Percentiles rank a stretch among this genome's conserved stretches.
phyloP scores from a whole-genome alignment of 352 stramenopile genomes.

The Ophiocytium majus region DNA sequence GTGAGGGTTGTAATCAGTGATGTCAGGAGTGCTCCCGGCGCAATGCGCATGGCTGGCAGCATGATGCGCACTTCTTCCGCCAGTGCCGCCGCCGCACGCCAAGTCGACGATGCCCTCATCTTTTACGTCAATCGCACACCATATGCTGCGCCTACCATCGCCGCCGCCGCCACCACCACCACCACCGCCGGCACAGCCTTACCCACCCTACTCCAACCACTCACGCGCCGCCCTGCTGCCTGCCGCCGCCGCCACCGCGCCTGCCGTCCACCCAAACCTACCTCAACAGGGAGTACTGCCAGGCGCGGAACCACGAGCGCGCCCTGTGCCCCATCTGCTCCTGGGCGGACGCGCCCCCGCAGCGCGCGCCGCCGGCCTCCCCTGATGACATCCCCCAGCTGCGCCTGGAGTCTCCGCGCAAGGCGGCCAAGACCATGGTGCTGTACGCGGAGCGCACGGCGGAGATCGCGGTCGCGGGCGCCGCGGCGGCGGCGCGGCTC shows the following conservation, averaged over 20 bases:
- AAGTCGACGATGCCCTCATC: too few relatives aligned
- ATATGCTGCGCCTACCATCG: neutral
- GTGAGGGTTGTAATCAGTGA: too few relatives aligned
- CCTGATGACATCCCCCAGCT: constrained; percentile 20
- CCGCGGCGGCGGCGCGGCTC: neutral
- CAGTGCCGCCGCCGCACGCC: too few relatives aligned
- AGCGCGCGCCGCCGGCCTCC: neutral
- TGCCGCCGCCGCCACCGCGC: neutral
- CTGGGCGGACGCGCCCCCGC: constrained; percentile 16
- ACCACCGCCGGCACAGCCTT: neutral
- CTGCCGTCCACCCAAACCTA: too few relatives aligned
- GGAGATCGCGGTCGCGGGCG: neutral
- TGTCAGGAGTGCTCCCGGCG: too few relatives aligned
- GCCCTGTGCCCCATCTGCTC: constrained; percentile 36
- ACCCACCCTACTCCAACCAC: neutral
- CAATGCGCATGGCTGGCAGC: too few relatives aligned
- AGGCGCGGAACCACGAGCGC: constrained; percentile 30
- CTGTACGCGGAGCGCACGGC: neutral
- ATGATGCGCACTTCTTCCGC: too few relatives aligned
- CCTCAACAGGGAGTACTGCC: constrained; percentile 39
- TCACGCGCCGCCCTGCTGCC: neutral
- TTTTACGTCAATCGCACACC: too few relatives aligned
- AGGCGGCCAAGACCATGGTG: constrained; percentile 12
- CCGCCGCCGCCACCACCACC: neutral
- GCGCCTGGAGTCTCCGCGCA: constrained; percentile 8